These are phyloP conservation scores for Hyphopichia burtonii DNA, from an alignment of 1,139 yeast genomes.

Conservation along the genomic window DNA sequence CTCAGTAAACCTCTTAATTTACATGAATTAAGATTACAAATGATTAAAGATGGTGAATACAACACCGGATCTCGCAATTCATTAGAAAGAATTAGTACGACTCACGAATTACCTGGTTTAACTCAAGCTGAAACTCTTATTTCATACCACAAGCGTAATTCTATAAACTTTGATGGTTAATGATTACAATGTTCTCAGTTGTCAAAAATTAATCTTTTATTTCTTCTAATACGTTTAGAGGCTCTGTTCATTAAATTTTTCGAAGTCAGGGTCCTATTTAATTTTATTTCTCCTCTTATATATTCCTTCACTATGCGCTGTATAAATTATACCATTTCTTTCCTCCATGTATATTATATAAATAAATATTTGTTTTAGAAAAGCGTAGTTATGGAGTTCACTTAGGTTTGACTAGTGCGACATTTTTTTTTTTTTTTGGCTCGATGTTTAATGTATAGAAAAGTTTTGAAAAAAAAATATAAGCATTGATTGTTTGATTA, in stretches of 20 bases:
- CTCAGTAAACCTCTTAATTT: conserved; percentile 30
- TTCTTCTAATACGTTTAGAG: background rate
- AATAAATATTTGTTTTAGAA: background rate
- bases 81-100: conserved; percentile 41
- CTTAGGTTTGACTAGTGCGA: too few relatives aligned
- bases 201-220: background rate
- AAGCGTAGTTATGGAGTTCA: too few relatives aligned
- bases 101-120: conserved; percentile 52
- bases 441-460: too few relatives aligned
- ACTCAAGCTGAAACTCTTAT: conserved; percentile 51
- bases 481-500: too few relatives aligned
- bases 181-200: background rate
- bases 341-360: background rate
- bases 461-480: too few relatives aligned
- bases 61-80: conserved; percentile 29
- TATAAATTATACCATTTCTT: background rate
- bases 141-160: conserved; percentile 43
- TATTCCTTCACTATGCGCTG: background rate
- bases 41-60: conserved; percentile 42
- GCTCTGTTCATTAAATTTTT: background rate
- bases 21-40: conserved; percentile 38
- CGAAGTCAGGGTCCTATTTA: background rate
- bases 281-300: background rate
- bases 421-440: background rate
- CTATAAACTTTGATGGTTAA: conserved; percentile 20